These are phyloP conservation scores for Saturnispora sekii DNA, from an alignment of 805 yeast genomes.

Conservation along the genomic window DNA sequence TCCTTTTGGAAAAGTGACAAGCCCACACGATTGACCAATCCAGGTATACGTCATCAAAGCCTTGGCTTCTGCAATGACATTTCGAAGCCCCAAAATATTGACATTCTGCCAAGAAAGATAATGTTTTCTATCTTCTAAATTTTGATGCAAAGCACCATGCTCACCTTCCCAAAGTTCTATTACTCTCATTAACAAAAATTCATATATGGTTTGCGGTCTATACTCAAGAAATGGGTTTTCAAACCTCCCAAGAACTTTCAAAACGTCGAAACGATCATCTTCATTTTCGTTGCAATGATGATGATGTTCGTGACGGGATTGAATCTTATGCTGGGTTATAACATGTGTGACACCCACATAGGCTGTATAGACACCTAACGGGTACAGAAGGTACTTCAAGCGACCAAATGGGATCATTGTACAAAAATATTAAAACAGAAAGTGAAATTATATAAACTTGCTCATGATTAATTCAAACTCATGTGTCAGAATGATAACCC, in stretches of 20 bases:
- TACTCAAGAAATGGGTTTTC: conserved; percentile 90
- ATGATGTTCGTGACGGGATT: background rate
- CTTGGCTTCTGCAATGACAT: conserved; percentile 14
- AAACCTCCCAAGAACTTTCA: conserved; percentile 63
- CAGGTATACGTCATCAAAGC: conserved; percentile 66
- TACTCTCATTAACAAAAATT: conserved; percentile 66
- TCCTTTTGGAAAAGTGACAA: conserved; percentile 48
- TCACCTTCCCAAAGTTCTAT: conserved; percentile 42
- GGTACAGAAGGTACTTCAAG: conserved; percentile 29
- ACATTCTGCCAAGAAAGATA: conserved; percentile 56
- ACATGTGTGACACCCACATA: conserved; percentile 55
- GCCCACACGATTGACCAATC: conserved; percentile 88
- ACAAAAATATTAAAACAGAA: background rate
- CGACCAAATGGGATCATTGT: conserved; percentile 1
- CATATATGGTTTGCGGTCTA: conserved; percentile 81
- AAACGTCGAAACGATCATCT: conserved; percentile 31
- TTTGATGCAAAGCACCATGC: conserved; percentile 49
- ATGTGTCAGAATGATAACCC: conserved; percentile 6
- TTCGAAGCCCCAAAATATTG: conserved; percentile 32
- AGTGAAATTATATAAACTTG: background rate
- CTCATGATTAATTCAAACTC: background rate
- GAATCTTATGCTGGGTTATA: conserved; percentile 30
- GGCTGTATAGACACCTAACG: conserved; percentile 45
- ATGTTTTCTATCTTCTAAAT: conserved; percentile 37
- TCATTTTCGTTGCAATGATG: background rate